These are phyloP conservation scores for Syzygium syzygioides DNA, from an alignment of 441 rosid species.

Conservation along the genomic window DNA sequence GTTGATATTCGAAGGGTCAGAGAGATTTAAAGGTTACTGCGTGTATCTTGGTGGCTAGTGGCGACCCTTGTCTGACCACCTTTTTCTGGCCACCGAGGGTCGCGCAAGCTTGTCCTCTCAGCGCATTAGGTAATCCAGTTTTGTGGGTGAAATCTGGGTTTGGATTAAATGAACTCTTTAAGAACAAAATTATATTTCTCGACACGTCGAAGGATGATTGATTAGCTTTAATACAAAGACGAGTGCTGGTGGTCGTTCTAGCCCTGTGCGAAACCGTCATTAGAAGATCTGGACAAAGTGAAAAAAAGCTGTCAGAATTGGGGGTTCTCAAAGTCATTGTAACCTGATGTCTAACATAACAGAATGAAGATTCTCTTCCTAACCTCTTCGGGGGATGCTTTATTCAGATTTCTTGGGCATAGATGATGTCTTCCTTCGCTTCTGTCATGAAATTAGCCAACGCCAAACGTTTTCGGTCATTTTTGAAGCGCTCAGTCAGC, in stretches of 20 bases:
- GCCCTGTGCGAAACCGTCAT: background rate
- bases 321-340: background rate
- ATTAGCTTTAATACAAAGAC: background rate
- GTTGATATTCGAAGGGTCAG: background rate
- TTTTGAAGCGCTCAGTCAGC: background rate
- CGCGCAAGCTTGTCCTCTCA: background rate
- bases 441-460: background rate
- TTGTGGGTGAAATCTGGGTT: background rate
- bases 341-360: background rate
- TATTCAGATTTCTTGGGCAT: background rate
- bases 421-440: background rate
- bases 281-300: background rate
- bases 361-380: background rate
- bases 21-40: background rate
- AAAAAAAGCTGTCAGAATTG: background rate
- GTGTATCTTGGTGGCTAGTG: background rate
- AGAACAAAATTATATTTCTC: background rate
- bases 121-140: background rate
- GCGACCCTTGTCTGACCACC: background rate
- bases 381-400: background rate
- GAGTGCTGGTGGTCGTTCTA: background rate
- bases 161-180: background rate
- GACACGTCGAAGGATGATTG: background rate
- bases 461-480: background rate
- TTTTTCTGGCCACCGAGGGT: background rate